Evolutionary conservation across 1,284 basidiomycete genomes (phyloP), one percentile per base, ranked within the genome.

Genomic region (Ustilago nuda): DNA sequence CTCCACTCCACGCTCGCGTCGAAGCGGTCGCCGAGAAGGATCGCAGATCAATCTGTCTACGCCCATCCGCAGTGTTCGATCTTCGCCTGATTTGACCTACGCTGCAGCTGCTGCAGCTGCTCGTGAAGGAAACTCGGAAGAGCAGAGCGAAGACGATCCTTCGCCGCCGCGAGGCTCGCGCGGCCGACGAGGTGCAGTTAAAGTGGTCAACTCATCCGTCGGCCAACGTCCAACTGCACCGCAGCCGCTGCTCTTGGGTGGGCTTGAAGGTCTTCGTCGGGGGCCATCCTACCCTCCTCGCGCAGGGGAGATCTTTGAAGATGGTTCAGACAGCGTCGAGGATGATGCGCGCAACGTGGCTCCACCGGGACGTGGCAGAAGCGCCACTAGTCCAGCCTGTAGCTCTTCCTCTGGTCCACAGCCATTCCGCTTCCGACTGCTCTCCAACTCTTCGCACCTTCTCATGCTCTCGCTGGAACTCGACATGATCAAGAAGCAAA

Each of bases 381-480:
- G 63, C 37, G 56, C 48, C 9, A 54, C 55, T 9, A 54, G n/a
- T 19, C 33, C 61, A 4, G 27, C 35, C 5, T 66, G 56, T 23
- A 50, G 59, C 56, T 45, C 43, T 19, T 41, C 39, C 32, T 52
- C 43, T 36, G 56, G 51, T 6, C 27, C 56, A n/a, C 66, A 63
- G 36, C 17, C 69, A 12, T 55, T 72, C 15, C 74, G 83, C 2
- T 68, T 78, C 51, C 72, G 82, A 6, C 74, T 85, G 23, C 56
- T 85, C 27, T 76, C 71, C 68, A 85, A 85, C 65, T 72, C 79
- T 9, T 76, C 81, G 33, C 84, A 85, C 56, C 68, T 85, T 45
- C 76, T 84, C 45, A 85, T 84, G 82, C 79, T 85, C 17, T 80
- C 77, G 41, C 61, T 84, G 27, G 84, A 85, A 60, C 61, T 85